These are phyloP conservation scores for Saccharomycopsis microspora DNA, from an alignment of 805 yeast genomes.

Conservation along the genomic window DNA sequence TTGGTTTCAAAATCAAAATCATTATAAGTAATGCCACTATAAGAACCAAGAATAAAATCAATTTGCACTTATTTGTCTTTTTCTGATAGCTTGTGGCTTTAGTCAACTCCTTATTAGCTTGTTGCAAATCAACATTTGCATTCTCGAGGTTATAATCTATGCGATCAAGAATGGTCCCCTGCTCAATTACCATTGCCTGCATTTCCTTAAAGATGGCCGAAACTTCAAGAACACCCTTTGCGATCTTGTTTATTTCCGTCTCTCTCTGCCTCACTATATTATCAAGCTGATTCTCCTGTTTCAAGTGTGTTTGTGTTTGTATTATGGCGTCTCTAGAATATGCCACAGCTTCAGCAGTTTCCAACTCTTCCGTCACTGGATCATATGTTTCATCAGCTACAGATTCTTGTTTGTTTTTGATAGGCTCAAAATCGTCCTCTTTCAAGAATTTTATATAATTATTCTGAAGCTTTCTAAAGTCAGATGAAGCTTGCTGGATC, in stretches of 20 bases:
- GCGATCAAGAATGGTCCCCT: constrained; percentile 87
- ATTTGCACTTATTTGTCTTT: constrained; percentile 81
- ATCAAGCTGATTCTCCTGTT: constrained; percentile 18
- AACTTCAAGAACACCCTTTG: constrained; percentile 89
- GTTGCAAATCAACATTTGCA: constrained; percentile 64
- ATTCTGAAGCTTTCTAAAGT: constrained; percentile 79
- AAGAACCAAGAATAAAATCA: constrained; percentile 62
- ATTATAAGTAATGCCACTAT: constrained; percentile 49
- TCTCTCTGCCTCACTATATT: constrained; percentile 50
- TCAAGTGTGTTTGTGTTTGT: constrained; percentile 31
- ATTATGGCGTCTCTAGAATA: constrained; percentile 43
- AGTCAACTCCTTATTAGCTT: constrained; percentile 66
- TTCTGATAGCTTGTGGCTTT: constrained; percentile 77
- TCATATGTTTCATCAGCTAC: constrained; percentile 14
- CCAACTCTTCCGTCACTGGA: constrained; percentile 24
- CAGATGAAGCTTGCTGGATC: constrained; percentile 68
- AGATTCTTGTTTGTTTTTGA: constrained; percentile 18
- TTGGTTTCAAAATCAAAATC: constrained; percentile 9
- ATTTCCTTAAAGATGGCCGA: constrained; percentile 88
- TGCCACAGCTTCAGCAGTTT: constrained; percentile 32
- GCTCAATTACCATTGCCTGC: constrained; percentile 87
- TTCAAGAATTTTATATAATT: constrained; percentile 75
- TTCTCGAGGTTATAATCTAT: constrained; percentile 85
- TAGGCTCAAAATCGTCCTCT: constrained; percentile 57
- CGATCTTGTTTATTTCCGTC: constrained; percentile 78